phyloP scores from a whole-genome alignment of 306 rosid genomes.

The Vicia villosa region DNA sequence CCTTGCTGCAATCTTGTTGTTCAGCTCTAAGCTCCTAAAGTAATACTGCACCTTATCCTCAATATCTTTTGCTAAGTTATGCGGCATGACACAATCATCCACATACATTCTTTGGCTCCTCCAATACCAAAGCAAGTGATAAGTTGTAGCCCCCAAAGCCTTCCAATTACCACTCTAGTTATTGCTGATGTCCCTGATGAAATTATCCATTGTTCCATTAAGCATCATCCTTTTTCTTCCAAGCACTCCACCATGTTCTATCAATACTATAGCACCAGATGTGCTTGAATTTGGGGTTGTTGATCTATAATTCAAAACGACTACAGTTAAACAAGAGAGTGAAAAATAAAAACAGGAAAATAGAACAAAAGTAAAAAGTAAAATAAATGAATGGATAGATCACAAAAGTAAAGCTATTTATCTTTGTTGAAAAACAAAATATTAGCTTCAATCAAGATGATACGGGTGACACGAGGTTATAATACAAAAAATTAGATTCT shows the following conservation, averaged over 20 bases:
- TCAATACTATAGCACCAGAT: not conserved
- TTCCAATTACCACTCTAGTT: too few species aligned
- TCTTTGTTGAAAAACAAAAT: not conserved
- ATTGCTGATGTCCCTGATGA: too few species aligned
- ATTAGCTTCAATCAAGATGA: not conserved
- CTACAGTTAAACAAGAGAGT: not conserved
- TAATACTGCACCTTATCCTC: too few species aligned
- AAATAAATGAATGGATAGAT: too few species aligned
- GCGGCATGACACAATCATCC: too few species aligned
- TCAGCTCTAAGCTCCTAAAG: too few species aligned
- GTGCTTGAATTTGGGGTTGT: not conserved
- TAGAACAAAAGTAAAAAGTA: not conserved
- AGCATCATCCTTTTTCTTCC: not conserved
- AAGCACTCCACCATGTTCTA: not conserved
- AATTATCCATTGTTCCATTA: not conserved
- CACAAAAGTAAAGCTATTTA: not conserved
- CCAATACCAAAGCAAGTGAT: too few species aligned
- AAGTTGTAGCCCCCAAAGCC: too few species aligned
- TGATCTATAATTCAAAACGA: not conserved
- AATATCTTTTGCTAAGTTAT: too few species aligned
- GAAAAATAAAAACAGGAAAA: not conserved
- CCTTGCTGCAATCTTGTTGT: too few species aligned
- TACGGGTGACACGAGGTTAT: not conserved
- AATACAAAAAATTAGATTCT: not conserved
- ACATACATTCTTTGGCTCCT: too few species aligned